A percentile compares a stretch with the other conserved stretches of the same genome.
phyloP scores from a whole-genome alignment of 1,139 yeast species.

The Kazachstania sp. region DNA sequence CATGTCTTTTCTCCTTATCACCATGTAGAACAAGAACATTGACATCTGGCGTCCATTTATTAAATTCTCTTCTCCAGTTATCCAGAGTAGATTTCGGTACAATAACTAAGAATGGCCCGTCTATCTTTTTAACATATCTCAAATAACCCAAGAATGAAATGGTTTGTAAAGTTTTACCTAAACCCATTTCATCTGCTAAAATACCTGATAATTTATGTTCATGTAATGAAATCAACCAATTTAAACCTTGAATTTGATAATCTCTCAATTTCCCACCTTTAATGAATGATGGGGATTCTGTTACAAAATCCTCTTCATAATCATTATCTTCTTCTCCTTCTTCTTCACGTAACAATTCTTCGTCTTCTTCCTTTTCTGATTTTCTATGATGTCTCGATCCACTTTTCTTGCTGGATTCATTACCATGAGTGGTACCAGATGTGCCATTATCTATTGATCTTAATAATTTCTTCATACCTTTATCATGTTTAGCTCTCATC shows the following conservation, averaged over 20 bases:
- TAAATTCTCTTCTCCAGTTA: constrained; percentile 72
- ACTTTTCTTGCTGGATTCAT: background rate
- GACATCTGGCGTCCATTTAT: constrained; percentile 73
- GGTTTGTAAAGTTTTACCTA: constrained; percentile 92
- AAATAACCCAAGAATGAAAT: constrained; percentile 73
- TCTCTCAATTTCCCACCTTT: constrained; percentile 55
- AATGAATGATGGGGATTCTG: constrained; percentile 55
- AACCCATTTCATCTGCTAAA: constrained; percentile 96
- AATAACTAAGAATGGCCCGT: constrained; percentile 67
- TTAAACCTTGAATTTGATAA: constrained; percentile 85
- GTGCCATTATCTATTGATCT: constrained; percentile 9
- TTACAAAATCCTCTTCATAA: constrained; percentile 20
- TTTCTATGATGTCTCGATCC: constrained; percentile 42
- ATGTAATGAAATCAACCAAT: constrained; percentile 79
- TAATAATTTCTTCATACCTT: constrained; percentile 42
- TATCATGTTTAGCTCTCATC: constrained; percentile 55
- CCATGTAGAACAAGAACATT: constrained; percentile 62
- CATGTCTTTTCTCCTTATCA: constrained; percentile 55
- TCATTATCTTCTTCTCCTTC: constrained; percentile 33
- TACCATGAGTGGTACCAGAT: background rate
- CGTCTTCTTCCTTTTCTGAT: constrained; percentile 65
- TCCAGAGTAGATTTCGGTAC: constrained; percentile 76
- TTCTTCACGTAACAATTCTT: constrained; percentile 52
- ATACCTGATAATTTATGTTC: constrained; percentile 85
- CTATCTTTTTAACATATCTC: constrained; percentile 48